phyloP scores from a whole-genome alignment of 352 stramenopile genomes.

The Aphanomyces stellatus region DNA sequence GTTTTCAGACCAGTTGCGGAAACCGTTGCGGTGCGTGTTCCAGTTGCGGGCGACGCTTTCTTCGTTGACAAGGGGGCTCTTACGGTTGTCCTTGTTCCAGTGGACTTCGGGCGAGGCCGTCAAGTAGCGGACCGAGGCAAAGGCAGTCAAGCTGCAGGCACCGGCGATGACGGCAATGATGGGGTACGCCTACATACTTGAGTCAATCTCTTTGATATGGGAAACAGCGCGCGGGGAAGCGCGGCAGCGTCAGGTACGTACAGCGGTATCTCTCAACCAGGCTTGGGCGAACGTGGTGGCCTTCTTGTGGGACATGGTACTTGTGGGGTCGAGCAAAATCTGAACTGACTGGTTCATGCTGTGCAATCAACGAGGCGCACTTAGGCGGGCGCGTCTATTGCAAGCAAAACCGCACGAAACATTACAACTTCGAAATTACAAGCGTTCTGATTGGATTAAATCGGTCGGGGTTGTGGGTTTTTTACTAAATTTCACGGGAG shows the following conservation, averaged over 20 bases:
- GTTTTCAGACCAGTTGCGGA: slow-evolving; percentile 16
- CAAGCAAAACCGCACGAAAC: too few species aligned
- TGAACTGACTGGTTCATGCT: slow-evolving; percentile 20
- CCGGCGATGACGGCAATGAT: slow-evolving; percentile 17
- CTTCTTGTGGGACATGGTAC: slow-evolving; percentile 17
- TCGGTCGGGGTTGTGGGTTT: too few species aligned
- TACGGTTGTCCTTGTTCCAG: slow-evolving; percentile 19
- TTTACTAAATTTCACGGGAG: too few species aligned
- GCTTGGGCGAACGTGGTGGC: slow-evolving; percentile 20
- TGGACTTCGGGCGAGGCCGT: slow-evolving; percentile 10
- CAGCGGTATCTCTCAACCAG: slow-evolving; percentile 15
- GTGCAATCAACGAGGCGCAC: too few species aligned
- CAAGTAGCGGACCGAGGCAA: slow-evolving; percentile 13
- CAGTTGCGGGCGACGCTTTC: neutral
- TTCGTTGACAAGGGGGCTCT: neutral
- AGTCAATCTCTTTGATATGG: neutral
- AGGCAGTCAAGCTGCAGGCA: slow-evolving; percentile 2
- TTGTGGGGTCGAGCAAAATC: neutral
- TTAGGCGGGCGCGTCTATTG: too few species aligned
- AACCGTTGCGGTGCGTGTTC: slow-evolving; percentile 17
- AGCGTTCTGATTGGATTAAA: too few species aligned
- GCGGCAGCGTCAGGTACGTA: slow-evolving; percentile 4
- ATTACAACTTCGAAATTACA: too few species aligned
- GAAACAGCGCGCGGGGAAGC: neutral
- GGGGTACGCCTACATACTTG: slow-evolving; percentile 7